Evolutionary conservation across 495 filamentous ascomycete species (phyloP).

Genomic region (Bathelium albidoporum): DNA sequence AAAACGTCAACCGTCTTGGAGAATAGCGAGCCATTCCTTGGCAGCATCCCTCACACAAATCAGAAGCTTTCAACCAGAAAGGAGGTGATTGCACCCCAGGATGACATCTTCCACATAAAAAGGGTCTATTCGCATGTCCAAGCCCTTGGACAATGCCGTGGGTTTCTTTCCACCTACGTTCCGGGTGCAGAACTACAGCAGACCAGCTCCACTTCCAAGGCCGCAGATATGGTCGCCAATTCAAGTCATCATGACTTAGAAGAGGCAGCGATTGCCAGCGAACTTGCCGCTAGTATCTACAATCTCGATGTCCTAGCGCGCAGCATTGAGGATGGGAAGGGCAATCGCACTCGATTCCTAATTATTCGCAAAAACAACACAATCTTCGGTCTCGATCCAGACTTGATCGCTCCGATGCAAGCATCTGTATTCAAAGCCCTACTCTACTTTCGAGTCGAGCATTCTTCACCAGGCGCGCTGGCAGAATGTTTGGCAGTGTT

Average conservation of each 20-base stretch:
- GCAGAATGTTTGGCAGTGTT: constrained; percentile 74
- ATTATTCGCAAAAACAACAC: constrained; percentile 46
- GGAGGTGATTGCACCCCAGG: constrained; percentile 29
- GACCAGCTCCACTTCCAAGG: constrained; percentile 74
- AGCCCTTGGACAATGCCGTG: constrained; percentile 84
- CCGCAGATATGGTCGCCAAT: constrained; percentile 60
- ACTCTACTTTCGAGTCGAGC: constrained; percentile 70
- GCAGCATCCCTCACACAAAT: too few species aligned
- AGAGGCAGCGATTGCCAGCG: constrained; percentile 67
- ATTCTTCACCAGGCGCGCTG: constrained; percentile 66
- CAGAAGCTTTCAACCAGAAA: constrained; percentile 11
- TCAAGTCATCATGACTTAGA: constrained; percentile 41
- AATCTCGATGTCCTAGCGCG: constrained; percentile 59
- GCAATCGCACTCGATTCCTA: constrained; percentile 87
- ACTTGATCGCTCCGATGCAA: background rate
- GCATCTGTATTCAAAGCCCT: constrained; percentile 52
- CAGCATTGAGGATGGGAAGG: constrained; percentile 66
- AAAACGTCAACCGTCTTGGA: too few species aligned
- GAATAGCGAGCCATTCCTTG: too few species aligned
- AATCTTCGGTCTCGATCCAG: background rate
- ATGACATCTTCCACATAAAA: constrained; percentile 40
- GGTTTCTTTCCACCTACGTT: constrained; percentile 56
- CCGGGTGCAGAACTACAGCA: constrained; percentile 68
- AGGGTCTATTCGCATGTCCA: constrained; percentile 76
- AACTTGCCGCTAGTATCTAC: constrained; percentile 55